Evolutionary conservation across 2,329 filamentous ascomycete species (phyloP), one percentile per base, ranked within the genome.

Genomic region (Hymenotorrendiella dingleyae): DNA sequence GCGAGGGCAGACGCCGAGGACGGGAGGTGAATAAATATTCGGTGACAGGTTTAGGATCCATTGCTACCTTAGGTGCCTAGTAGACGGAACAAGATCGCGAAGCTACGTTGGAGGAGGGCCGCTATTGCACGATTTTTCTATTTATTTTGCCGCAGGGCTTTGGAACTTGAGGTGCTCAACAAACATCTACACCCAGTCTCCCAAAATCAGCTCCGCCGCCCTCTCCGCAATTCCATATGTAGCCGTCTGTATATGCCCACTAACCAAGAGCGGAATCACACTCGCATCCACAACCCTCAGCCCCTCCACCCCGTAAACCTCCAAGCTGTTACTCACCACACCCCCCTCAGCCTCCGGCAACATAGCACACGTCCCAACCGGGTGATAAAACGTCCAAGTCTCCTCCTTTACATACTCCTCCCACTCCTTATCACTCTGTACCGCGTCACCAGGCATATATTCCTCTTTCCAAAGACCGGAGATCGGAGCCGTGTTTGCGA

Each of bases 361-460:
- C 36, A 39, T 39, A 16, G 36, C 36, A 30, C 36, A 39, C 10
- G 36, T 39, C 8, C 24, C 26, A 8, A 39, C 36, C 12, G 36
- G 36, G 19, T 39, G 36, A 22, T 29, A 30, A 30, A 39, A 29
- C 17, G 36, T 30, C 4, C 10, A n/a, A 2, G 36, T 39, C 6
- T 16, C 27, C 8, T 29, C 22, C 11, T 9, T 29, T 6, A 30
- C 24, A 16, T 20, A 39, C 10, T 16, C 36, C 9, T 30, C 27
- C 36, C 36, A 39, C 10, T 39, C n/a, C n/a, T 28, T 9, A 16
- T 39, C 36, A 30, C 9, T 28, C 10, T 39, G 24, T 5, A 29
- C 17, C 4, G 14, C 19, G 12, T 21, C 6, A 6, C 52, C 52
- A 12, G 54, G 54, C 27, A 54, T 50, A 27, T 54, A 55, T 27